A percentile compares a stretch with the other conserved stretches of the same genome.
These are phyloP conservation scores for Penicillium steckii DNA, from an alignment of 495 filamentous ascomycete genomes.

Conservation along the genomic window DNA sequence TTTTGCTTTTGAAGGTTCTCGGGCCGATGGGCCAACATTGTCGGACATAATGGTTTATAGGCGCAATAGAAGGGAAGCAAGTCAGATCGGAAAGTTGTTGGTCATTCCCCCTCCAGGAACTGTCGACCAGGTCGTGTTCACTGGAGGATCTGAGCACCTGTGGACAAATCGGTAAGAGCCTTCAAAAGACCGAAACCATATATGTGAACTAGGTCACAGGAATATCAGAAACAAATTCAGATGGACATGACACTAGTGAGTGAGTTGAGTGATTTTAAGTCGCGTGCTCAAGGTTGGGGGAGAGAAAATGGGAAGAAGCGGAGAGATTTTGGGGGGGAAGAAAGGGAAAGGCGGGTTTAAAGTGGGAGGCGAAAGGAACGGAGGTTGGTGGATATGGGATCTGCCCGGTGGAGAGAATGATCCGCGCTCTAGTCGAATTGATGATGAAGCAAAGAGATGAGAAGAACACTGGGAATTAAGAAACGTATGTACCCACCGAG, in stretches of 20 bases:
- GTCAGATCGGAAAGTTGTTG: background rate
- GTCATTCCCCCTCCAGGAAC: background rate
- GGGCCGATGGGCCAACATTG: slow-evolving; percentile 6
- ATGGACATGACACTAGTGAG: too few species aligned
- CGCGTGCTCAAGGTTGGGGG: background rate
- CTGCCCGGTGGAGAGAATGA: slow-evolving; percentile 27
- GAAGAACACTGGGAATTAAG: background rate
- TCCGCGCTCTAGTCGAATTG: slow-evolving; percentile 18
- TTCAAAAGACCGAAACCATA: background rate
- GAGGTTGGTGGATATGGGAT: slow-evolving; percentile 17
- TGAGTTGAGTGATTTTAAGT: background rate
- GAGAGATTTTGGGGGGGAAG: background rate
- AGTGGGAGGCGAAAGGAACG: background rate
- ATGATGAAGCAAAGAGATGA: background rate
- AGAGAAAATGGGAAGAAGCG: background rate
- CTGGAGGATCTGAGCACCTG: slow-evolving; percentile 7
- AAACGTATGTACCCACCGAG: background rate
- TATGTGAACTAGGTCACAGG: too few species aligned
- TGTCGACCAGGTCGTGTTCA: background rate
- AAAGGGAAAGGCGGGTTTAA: slow-evolving; percentile 5
- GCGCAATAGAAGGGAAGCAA: background rate
- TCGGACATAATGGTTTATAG: slow-evolving; percentile 19
- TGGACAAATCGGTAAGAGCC: background rate
- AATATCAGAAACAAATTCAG: background rate
- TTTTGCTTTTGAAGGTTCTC: slow-evolving; percentile 29